phyloP scores from a whole-genome alignment of 164 flowering plant genomes.

The Saururus chinensis region DNA sequence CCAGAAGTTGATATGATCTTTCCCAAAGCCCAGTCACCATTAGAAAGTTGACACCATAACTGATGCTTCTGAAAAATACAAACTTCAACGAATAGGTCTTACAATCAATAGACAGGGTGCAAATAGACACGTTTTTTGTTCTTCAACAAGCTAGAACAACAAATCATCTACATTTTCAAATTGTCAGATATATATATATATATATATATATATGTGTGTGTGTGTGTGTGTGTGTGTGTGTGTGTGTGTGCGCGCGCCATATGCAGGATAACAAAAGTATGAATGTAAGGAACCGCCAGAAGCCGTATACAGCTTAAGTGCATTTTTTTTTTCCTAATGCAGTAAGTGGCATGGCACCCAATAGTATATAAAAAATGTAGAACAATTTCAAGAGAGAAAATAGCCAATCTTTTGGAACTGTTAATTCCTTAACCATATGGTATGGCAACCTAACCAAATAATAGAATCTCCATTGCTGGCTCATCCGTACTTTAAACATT shows the following conservation, averaged over 20 bases:
- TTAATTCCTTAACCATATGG: background rate
- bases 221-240: too few relatives aligned
- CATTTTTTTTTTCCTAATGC: too few relatives aligned
- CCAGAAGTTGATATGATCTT: conserved; percentile 61
- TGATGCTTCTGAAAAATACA: conserved; percentile 72
- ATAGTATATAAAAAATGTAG: too few relatives aligned
- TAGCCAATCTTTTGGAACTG: background rate
- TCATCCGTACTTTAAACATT: too few relatives aligned
- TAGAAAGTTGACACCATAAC: conserved; percentile 78
- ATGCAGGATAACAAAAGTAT: too few relatives aligned
- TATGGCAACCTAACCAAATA: background rate
- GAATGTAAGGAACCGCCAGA: too few relatives aligned
- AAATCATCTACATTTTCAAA: too few relatives aligned
- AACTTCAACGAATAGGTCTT: conserved; percentile 22
- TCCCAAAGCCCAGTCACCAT: conserved; percentile 84
- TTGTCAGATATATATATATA: too few relatives aligned
- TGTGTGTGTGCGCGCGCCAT: too few relatives aligned
- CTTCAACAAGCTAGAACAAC: background rate
- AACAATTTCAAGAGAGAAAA: background rate
- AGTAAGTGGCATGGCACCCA: too few relatives aligned
- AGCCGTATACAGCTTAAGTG: background rate
- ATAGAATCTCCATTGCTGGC: too few relatives aligned
- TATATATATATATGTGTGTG: too few relatives aligned
- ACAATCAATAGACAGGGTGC: conserved; percentile 5
- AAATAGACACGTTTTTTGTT: background rate